These are phyloP conservation scores for Penicillium sp. DNA, from an alignment of 2,329 filamentous ascomycete genomes.

Conservation along the genomic window DNA sequence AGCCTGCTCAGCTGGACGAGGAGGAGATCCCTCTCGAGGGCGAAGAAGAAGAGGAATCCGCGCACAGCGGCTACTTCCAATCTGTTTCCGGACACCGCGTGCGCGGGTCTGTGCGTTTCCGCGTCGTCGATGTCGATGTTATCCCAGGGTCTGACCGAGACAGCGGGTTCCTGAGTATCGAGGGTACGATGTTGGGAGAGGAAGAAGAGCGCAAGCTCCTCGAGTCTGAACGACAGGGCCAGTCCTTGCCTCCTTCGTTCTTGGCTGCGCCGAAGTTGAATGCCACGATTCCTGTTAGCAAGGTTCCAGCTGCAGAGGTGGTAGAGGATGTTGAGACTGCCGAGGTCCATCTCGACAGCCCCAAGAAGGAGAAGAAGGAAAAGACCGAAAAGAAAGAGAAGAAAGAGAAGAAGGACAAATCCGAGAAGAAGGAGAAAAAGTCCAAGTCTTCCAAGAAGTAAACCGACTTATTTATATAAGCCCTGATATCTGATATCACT, in stretches of 20 bases:
- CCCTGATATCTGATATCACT: slow-evolving; percentile 11
- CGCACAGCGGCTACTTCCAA: slow-evolving; percentile 70
- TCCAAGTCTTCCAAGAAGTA: slow-evolving; percentile 15
- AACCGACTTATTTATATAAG: slow-evolving; percentile 9
- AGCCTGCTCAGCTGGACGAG: slow-evolving; percentile 36
- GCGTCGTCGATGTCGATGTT: slow-evolving; percentile 78
- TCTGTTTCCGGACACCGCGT: slow-evolving; percentile 71
- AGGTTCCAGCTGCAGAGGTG: slow-evolving; percentile 10
- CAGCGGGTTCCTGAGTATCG: slow-evolving; percentile 79
- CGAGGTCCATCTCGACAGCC: slow-evolving; percentile 18
- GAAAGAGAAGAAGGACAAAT: slow-evolving; percentile 26
- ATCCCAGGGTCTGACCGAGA: slow-evolving; percentile 68
- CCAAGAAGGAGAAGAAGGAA: slow-evolving; percentile 14
- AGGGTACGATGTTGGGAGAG: slow-evolving; percentile 78
- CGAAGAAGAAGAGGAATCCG: slow-evolving; percentile 55
- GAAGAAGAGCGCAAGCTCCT: slow-evolving; percentile 66
- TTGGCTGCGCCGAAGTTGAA: slow-evolving; percentile 14
- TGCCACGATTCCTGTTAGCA: slow-evolving; percentile 23
- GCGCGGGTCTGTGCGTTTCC: slow-evolving; percentile 71
- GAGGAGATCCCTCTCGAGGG: slow-evolving; percentile 36
- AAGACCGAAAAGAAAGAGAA: slow-evolving; percentile 20
- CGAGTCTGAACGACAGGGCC: slow-evolving; percentile 52
- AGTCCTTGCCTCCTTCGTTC: slow-evolving; percentile 31
- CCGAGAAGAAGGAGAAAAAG: slow-evolving; percentile 11
- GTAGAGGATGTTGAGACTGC: slow-evolving; percentile 18